phyloP scores from a whole-genome alignment of 2,329 filamentous ascomycete species.

The Colletotrichum tropicale region DNA sequence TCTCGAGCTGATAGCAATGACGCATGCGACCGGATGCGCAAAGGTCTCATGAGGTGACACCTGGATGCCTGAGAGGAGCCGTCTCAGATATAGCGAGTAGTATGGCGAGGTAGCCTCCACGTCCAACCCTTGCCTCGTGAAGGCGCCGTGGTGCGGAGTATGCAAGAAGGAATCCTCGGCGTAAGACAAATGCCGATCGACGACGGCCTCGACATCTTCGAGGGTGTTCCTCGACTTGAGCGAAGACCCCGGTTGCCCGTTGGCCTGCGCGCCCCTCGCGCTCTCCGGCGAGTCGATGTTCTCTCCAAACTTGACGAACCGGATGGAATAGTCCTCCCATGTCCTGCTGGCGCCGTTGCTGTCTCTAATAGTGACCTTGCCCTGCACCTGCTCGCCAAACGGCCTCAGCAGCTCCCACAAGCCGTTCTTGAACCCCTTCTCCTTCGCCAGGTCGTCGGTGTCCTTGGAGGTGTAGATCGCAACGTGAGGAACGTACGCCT shows the following conservation, averaged over 20 bases:
- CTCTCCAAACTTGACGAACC: conserved; percentile 77
- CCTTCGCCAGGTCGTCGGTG: conserved; percentile 77
- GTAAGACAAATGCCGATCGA: conserved; percentile 79
- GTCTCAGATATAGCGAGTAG: conserved; percentile 83
- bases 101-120: conserved; percentile 71
- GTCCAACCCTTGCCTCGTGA: conserved; percentile 46
- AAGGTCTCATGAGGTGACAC: conserved; percentile 90
- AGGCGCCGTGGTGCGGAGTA: conserved; percentile 37
- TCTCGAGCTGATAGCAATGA: conserved; percentile 93
- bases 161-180: conserved; percentile 66
- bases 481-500: conserved; percentile 87
- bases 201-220: conserved; percentile 76
- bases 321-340: conserved; percentile 89
- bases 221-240: conserved; percentile 38
- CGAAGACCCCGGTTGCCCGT: conserved; percentile 28
- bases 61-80: conserved; percentile 80
- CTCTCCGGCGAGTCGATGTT: conserved; percentile 56
- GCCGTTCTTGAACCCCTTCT: conserved; percentile 85
- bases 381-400: conserved; percentile 86
- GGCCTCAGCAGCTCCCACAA: conserved; percentile 86
- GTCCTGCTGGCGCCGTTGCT: conserved; percentile 82
- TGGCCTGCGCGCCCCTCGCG: conserved; percentile 32
- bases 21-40: conserved; percentile 89
- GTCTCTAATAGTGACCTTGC: conserved; percentile 89
- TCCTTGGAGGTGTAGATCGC: conserved; percentile 87